Evolutionary conservation across 441 rosid species (phyloP).

Genomic region (Euphorbia schlechtendalii): DNA sequence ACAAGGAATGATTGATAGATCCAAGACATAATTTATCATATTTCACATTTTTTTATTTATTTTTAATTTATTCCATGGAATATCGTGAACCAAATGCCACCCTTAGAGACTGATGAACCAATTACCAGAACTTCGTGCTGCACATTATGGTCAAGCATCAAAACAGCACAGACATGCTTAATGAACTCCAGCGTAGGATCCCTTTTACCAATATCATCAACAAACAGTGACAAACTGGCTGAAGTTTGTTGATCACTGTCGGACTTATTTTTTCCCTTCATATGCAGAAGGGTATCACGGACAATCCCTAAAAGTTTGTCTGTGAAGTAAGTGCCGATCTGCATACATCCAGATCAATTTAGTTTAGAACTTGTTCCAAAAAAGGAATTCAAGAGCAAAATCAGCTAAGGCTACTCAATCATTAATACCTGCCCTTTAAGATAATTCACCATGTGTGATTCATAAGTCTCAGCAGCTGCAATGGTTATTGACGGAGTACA

Average conservation of each 20-base stretch:
- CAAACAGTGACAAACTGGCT: constrained; percentile 24
- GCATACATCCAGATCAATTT: constrained; percentile 17
- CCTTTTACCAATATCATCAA: constrained; percentile 31
- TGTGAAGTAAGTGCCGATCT: constrained; percentile 68
- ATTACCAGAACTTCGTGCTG: constrained; percentile 86
- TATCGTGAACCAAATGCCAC: too few species aligned
- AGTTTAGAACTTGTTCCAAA: constrained; percentile 11
- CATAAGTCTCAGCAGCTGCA: constrained; percentile 61
- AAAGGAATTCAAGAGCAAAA: constrained; percentile 13
- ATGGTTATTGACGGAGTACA: constrained; percentile 67
- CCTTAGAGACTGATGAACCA: too few species aligned
- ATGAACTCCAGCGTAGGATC: constrained; percentile 79
- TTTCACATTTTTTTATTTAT: too few species aligned
- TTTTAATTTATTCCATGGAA: too few species aligned
- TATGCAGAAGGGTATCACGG: constrained; percentile 53
- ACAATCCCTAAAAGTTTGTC: constrained; percentile 64
- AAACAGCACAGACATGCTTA: constrained; percentile 69
- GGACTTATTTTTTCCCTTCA: constrained; percentile 45
- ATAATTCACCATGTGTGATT: constrained; percentile 54
- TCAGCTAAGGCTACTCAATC: constrained; percentile 14
- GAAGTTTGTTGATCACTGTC: constrained; percentile 27
- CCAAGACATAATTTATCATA: too few species aligned
- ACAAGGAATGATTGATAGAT: too few species aligned
- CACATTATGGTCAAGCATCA: constrained; percentile 77
- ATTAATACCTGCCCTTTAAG: constrained; percentile 64